Evolutionary conservation across 1,284 basidiomycete species (phyloP).

Genomic region (Kwoniella shivajii): DNA sequence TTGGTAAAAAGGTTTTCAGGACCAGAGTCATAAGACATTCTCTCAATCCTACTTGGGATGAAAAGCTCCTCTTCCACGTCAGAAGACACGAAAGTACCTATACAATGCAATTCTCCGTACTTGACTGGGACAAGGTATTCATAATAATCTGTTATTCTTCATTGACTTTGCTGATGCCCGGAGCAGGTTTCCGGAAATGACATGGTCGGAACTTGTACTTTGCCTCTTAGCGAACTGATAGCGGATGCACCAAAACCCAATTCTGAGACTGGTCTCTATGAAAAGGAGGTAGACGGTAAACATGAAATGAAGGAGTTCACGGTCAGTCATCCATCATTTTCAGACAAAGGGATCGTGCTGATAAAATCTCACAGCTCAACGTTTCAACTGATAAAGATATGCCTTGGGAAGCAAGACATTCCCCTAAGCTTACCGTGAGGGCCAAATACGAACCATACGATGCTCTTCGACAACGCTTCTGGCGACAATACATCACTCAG

Average conservation of each 20-base stretch:
- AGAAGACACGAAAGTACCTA: slow-evolving; percentile 78
- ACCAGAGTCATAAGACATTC: slow-evolving; percentile 87
- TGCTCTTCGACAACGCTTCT: slow-evolving; percentile 85
- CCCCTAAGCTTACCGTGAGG: slow-evolving; percentile 58
- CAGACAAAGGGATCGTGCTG: background rate
- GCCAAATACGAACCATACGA: slow-evolving; percentile 96
- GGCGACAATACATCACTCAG: slow-evolving; percentile 84
- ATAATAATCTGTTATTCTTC: background rate
- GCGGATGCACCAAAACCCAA: slow-evolving; percentile 73
- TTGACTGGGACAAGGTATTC: slow-evolving; percentile 85
- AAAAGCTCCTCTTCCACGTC: slow-evolving; percentile 95
- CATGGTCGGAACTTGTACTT: slow-evolving; percentile 71
- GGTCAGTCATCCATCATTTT: slow-evolving; percentile 54
- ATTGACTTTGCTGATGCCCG: background rate
- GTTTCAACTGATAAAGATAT: slow-evolving; percentile 49
- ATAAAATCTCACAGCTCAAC: slow-evolving; percentile 34
- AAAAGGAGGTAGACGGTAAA: slow-evolving; percentile 58
- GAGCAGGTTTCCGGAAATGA: slow-evolving; percentile 74
- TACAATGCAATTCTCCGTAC: slow-evolving; percentile 75
- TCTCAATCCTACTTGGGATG: slow-evolving; percentile 89
- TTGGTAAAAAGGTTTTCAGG: slow-evolving; percentile 95
- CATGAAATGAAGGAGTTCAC: slow-evolving; percentile 71
- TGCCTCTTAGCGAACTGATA: slow-evolving; percentile 72
- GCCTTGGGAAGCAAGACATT: slow-evolving; percentile 51
- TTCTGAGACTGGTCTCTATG: slow-evolving; percentile 71